phyloP scores from a whole-genome alignment of 257 asterid genomes.

The Thymus quinquecostatus region DNA sequence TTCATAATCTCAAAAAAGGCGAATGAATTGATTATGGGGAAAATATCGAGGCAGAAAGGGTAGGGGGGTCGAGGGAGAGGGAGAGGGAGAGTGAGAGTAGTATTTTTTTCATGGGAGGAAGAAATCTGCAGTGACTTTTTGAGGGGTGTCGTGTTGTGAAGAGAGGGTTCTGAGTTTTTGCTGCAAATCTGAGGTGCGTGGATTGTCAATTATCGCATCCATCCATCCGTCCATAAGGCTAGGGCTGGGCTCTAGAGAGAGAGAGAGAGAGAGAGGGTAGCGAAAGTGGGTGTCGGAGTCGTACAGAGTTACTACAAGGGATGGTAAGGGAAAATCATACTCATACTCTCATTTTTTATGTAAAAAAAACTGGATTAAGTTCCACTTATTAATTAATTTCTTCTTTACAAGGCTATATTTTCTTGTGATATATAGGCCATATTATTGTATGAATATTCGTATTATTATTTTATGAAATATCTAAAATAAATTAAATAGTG shows the following conservation, averaged over 20 bases:
- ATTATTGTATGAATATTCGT: no score
- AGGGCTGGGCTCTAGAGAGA: not conserved
- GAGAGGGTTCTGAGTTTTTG: not conserved
- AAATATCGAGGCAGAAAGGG: not conserved
- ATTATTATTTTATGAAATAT: no score
- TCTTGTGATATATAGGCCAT: no score
- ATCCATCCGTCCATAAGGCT: not conserved
- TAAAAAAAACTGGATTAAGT: not conserved
- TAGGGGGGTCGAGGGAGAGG: not conserved
- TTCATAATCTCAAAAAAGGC: no score
- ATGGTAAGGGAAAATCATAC: not conserved
- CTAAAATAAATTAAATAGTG: no score
- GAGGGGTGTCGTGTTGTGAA: conserved; percentile 18
- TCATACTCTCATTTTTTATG: not conserved
- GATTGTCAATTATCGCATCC: conserved; percentile 6
- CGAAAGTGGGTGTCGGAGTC: conserved; percentile 19
- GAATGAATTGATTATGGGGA: not conserved
- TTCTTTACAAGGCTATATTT: no score
- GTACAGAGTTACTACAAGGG: conserved; percentile 13
- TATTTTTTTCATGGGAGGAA: not conserved
- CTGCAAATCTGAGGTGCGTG: conserved; percentile 14
- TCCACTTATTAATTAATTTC: not conserved
- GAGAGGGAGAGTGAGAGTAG: not conserved
- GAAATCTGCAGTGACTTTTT: conserved; percentile 2
- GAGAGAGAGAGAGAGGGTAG: not conserved